Evolutionary conservation across 768 basidiomycete species (phyloP).

Genomic region (Kwoniella botswanensis): DNA sequence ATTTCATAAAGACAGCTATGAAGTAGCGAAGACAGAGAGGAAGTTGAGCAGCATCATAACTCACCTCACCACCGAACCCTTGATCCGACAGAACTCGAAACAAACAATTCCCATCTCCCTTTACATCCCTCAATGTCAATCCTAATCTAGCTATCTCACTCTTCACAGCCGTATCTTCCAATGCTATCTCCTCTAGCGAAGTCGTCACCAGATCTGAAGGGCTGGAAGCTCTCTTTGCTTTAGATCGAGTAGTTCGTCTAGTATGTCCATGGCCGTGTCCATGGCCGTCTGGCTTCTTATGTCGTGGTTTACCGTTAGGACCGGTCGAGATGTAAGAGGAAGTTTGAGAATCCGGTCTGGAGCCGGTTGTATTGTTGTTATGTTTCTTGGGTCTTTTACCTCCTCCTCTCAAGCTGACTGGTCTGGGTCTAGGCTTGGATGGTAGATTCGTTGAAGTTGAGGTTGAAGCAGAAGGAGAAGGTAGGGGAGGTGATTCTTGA

Average conservation of each 20-base stretch:
- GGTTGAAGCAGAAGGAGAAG: conserved; percentile 7
- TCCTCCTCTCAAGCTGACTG: conserved; percentile 5
- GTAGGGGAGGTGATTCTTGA: conserved; percentile 7
- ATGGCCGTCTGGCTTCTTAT: neutral
- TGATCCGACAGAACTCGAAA: conserved; percentile 48
- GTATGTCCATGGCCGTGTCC: neutral
- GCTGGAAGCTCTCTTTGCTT: conserved; percentile 17
- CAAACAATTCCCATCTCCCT: conserved; percentile 51
- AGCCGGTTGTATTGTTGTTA: neutral
- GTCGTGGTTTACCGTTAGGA: neutral
- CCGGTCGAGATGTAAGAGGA: neutral
- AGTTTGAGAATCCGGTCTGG: conserved; percentile 4
- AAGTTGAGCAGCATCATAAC: neutral
- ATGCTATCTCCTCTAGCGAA: conserved; percentile 20
- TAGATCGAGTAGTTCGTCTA: conserved; percentile 18
- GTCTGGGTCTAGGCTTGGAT: neutral
- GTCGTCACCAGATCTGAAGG: conserved; percentile 25
- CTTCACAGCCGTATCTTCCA: conserved; percentile 26
- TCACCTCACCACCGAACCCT: conserved; percentile 41
- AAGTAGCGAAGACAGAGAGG: neutral
- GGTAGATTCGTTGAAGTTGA: neutral
- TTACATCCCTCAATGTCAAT: conserved; percentile 42
- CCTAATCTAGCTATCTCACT: conserved; percentile 34
- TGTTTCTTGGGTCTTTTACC: conserved; percentile 18
- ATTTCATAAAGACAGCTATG: neutral